Conservation (phyloP, 2,329 filamentous ascomycete species). For the Aspergillus novoparasiticus region DNA sequence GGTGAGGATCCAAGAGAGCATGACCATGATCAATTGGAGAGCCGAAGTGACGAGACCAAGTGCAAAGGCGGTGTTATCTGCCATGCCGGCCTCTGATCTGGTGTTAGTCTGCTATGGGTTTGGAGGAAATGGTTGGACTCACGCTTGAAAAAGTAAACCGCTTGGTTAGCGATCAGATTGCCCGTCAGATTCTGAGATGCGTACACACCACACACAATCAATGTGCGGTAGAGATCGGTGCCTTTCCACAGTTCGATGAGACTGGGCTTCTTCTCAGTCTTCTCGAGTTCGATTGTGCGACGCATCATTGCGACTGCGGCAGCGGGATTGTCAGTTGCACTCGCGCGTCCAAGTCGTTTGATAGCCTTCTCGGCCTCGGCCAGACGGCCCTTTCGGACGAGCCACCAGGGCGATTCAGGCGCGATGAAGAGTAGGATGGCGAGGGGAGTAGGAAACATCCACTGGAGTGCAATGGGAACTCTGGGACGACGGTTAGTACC, state of each 20-base stretch:
- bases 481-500: too few relatives aligned
- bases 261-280: constrained; percentile 26
- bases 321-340: constrained; percentile 37
- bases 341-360: constrained; percentile 52
- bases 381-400: constrained; percentile 52
- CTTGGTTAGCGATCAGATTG: too few relatives aligned
- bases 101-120: constrained; percentile 27
- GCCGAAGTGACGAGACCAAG: constrained; percentile 67
- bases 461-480: too few relatives aligned
- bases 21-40: constrained; percentile 47
- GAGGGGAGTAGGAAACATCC: too few relatives aligned
- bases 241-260: too few relatives aligned
- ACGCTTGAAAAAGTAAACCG: too few relatives aligned
- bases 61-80: constrained; percentile 58
- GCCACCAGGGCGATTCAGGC: constrained; percentile 57
- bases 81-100: constrained; percentile 62
- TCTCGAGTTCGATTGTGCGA: constrained; percentile 59
- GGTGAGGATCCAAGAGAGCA: too few relatives aligned
- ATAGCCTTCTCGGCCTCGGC: constrained; percentile 52
- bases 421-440: constrained; percentile 48
- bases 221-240: too few relatives aligned
- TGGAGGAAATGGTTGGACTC: too few relatives aligned
- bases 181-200: too few relatives aligned
- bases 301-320: constrained; percentile 62
- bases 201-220: too few relatives aligned